phyloP scores from a whole-genome alignment of 306 rosid species.

The Trifolium dubium region DNA sequence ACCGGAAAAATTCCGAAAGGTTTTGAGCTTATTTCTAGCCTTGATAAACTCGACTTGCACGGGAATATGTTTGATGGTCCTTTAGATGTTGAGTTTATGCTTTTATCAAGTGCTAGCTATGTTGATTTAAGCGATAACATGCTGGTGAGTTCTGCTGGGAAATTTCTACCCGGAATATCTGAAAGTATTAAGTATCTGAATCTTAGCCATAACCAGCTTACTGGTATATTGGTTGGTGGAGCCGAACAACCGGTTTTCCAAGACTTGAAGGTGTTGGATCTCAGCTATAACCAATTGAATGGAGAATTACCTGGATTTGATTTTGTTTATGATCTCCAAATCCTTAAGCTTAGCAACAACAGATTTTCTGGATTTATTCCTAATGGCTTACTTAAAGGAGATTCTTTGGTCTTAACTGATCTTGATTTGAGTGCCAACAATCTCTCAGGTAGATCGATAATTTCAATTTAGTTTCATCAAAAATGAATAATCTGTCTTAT shows the following conservation, averaged over 20 bases:
- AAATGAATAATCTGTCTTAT: slow-evolving; percentile 3
- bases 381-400: slow-evolving; percentile 79
- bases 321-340: slow-evolving; percentile 87
- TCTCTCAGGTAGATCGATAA: slow-evolving; percentile 74
- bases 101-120: slow-evolving; percentile 60
- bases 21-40: slow-evolving; percentile 66
- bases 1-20: slow-evolving; percentile 74
- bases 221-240: slow-evolving; percentile 75
- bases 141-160: slow-evolving; percentile 68
- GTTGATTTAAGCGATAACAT: slow-evolving; percentile 85
- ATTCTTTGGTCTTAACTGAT: slow-evolving; percentile 77
- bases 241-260: slow-evolving; percentile 69
- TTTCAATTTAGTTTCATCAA: slow-evolving; percentile 15
- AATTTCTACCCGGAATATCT: slow-evolving; percentile 67
- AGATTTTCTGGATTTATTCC: slow-evolving; percentile 85
- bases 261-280: slow-evolving; percentile 87
- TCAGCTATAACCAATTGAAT: slow-evolving; percentile 84
- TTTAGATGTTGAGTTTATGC: slow-evolving; percentile 65
- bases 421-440: slow-evolving; percentile 97
- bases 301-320: slow-evolving; percentile 96
- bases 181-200: slow-evolving; percentile 79
- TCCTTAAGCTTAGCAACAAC: slow-evolving; percentile 92
- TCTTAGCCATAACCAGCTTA: slow-evolving; percentile 82
- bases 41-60: slow-evolving; percentile 81
- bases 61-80: slow-evolving; percentile 82